These are phyloP conservation scores for Pneumocystis wakefieldiae DNA, from an alignment of 1,139 yeast genomes.

Conservation along the genomic window DNA sequence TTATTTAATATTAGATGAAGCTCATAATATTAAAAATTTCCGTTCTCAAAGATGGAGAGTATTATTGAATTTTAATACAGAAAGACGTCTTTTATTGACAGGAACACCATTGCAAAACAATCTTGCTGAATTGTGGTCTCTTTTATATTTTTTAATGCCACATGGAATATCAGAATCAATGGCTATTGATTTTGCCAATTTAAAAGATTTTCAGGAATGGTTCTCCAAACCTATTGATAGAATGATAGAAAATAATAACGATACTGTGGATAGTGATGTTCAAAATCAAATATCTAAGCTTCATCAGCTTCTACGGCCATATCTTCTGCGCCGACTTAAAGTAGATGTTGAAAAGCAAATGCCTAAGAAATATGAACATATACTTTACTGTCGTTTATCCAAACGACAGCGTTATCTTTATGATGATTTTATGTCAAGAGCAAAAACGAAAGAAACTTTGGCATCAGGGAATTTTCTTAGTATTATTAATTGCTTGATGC, in stretches of 20 bases:
- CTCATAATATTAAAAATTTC: constrained; percentile 93
- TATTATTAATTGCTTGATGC: constrained; percentile 95
- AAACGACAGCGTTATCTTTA: constrained; percentile 83
- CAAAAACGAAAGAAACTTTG: constrained; percentile 84
- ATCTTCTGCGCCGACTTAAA: constrained; percentile 74
- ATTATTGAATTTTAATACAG: constrained; percentile 78
- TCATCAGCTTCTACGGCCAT: constrained; percentile 89
- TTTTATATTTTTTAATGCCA: constrained; percentile 90
- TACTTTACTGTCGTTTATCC: constrained; percentile 79
- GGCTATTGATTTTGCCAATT: constrained; percentile 94
- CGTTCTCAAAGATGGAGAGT: constrained; percentile 97
- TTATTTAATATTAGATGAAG: constrained; percentile 94
- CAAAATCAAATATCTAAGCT: constrained; percentile 70
- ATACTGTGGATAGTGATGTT: constrained; percentile 49
- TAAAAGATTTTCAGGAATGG: constrained; percentile 96
- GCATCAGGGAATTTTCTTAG: constrained; percentile 91
- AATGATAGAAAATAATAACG: constrained; percentile 64
- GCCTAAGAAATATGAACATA: constrained; percentile 97
- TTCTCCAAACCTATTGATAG: constrained; percentile 93
- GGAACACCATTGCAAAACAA: constrained; percentile 94
- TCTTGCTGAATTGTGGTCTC: constrained; percentile 65
- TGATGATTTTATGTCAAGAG: constrained; percentile 94
- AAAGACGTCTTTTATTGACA: constrained; percentile 69
- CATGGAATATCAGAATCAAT: constrained; percentile 46
- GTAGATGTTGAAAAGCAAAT: constrained; percentile 96